These are phyloP conservation scores for Trypanosoma vivax DNA, from an alignment of 208 protist genomes.

Conservation along the genomic window DNA sequence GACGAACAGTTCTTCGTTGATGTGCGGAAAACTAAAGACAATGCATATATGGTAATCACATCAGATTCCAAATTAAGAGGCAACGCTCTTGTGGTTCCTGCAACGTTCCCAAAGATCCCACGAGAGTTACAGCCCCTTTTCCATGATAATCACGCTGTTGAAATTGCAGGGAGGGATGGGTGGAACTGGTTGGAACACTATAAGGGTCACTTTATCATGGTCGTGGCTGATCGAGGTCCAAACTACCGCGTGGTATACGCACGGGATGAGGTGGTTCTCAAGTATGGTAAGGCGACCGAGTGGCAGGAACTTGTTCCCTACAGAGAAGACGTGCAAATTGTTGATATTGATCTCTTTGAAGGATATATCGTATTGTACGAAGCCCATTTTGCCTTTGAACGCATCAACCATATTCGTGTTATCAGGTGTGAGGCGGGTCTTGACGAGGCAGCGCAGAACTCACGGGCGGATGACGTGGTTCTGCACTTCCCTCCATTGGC, in stretches of 20 bases:
- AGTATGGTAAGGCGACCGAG: slow-evolving; percentile 36
- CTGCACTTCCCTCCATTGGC: slow-evolving; percentile 80
- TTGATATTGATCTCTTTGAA: slow-evolving; percentile 85
- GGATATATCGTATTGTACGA: slow-evolving; percentile 73
- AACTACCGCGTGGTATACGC: slow-evolving; percentile 80
- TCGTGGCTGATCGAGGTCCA: slow-evolving; percentile 72
- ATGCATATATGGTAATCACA: slow-evolving; percentile 74
- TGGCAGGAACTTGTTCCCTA: slow-evolving; percentile 88
- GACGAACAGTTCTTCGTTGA: slow-evolving; percentile 90
- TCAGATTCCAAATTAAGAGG: slow-evolving; percentile 84
- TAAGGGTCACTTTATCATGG: slow-evolving; percentile 80
- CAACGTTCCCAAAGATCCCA: slow-evolving; percentile 80
- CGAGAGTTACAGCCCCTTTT: slow-evolving; percentile 62
- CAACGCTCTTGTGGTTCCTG: slow-evolving; percentile 66
- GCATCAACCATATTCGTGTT: slow-evolving; percentile 76
- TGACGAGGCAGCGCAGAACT: slow-evolving; percentile 37
- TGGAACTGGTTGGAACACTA: slow-evolving; percentile 90
- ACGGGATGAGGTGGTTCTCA: slow-evolving; percentile 75
- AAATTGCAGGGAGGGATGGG: slow-evolving; percentile 65
- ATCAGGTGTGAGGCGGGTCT: slow-evolving; percentile 74
- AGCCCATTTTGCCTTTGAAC: slow-evolving; percentile 79
- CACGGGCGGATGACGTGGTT: slow-evolving; percentile 66
- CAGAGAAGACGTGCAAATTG: slow-evolving; percentile 74
- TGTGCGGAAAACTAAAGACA: slow-evolving; percentile 85
- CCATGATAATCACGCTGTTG: slow-evolving; percentile 49